phyloP scores from a whole-genome alignment of 345 rosid genomes.

The Combretum micranthum region DNA sequence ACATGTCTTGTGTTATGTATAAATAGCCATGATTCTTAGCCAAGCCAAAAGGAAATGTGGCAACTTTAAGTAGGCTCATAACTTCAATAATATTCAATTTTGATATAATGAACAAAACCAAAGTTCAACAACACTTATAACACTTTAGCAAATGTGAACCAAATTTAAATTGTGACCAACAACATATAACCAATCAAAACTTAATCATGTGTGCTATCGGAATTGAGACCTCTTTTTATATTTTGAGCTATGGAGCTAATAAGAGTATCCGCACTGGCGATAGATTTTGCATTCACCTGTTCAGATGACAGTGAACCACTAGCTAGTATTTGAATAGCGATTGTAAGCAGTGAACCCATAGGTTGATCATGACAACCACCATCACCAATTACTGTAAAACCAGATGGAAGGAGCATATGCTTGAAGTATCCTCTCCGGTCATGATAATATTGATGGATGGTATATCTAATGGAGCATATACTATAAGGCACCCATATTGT shows the following conservation, averaged over 20 bases:
- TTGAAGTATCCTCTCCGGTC: conserved; percentile 24
- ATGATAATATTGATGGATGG: conserved; percentile 22
- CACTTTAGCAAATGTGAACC: too few species aligned
- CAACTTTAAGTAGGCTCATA: too few species aligned
- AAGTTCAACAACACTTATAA: too few species aligned
- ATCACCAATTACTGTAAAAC: conserved; percentile 52
- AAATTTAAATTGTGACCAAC: too few species aligned
- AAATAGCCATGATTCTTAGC: too few species aligned
- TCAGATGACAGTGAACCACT: conserved; percentile 14
- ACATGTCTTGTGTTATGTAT: too few species aligned
- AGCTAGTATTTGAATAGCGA: conserved; percentile 55
- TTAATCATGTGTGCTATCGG: conserved; percentile 16
- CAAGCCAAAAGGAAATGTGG: too few species aligned
- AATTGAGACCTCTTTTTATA: conserved; percentile 36
- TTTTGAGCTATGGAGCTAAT: conserved; percentile 44
- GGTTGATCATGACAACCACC: conserved; percentile 16
- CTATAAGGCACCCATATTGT: conserved; percentile 38
- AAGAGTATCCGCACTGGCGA: conserved; percentile 40
- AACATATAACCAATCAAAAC: neutral
- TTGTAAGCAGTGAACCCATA: conserved; percentile 44
- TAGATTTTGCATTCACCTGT: conserved; percentile 29
- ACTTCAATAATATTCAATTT: too few species aligned
- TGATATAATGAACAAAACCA: too few species aligned
- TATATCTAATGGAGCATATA: conserved; percentile 51
- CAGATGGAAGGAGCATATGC: conserved; percentile 61